Conservation (phyloP, 2,329 filamentous ascomycete genomes). For the Xylariaceae sp. region DNA sequence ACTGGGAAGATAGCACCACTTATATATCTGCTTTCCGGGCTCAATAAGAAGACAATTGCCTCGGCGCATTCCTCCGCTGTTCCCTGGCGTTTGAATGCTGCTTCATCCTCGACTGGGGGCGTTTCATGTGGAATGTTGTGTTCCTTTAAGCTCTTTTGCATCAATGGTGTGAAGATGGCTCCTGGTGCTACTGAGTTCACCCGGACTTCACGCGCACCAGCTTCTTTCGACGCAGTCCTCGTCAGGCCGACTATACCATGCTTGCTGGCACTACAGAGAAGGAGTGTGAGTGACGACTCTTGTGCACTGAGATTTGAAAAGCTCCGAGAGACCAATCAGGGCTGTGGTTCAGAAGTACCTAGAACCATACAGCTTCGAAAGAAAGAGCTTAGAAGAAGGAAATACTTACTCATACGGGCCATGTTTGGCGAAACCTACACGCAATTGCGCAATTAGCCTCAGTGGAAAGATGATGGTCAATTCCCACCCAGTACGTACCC, state of each 20-base stretch:
- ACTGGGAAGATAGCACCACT: slow-evolving; percentile 44
- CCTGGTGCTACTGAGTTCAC: slow-evolving; percentile 48
- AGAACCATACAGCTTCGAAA: not conserved
- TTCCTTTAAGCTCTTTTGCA: slow-evolving; percentile 41
- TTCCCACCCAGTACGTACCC: slow-evolving; percentile 26
- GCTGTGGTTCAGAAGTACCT: not conserved
- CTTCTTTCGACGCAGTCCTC: slow-evolving; percentile 34
- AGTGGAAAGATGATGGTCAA: slow-evolving; percentile 14
- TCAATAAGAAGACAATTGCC: slow-evolving; percentile 45
- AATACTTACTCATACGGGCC: slow-evolving; percentile 33
- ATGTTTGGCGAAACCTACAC: slow-evolving; percentile 37
- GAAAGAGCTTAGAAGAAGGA: not conserved
- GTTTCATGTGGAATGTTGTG: slow-evolving; percentile 33
- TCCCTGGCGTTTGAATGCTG: slow-evolving; percentile 41
- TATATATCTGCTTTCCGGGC: slow-evolving; percentile 44
- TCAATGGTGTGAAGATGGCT: slow-evolving; percentile 46
- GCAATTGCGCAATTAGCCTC: slow-evolving; percentile 12
- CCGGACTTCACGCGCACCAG: slow-evolving; percentile 40
- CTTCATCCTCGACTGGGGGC: slow-evolving; percentile 38
- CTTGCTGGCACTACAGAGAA: slow-evolving; percentile 15
- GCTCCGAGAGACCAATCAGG: not conserved
- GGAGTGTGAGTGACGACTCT: slow-evolving; percentile 9
- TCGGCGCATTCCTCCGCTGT: slow-evolving; percentile 45
- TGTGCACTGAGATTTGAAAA: not conserved
- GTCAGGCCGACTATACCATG: slow-evolving; percentile 35